Evolutionary conservation across 345 rosid genomes (phyloP).

Genomic region (Brassica incana): DNA sequence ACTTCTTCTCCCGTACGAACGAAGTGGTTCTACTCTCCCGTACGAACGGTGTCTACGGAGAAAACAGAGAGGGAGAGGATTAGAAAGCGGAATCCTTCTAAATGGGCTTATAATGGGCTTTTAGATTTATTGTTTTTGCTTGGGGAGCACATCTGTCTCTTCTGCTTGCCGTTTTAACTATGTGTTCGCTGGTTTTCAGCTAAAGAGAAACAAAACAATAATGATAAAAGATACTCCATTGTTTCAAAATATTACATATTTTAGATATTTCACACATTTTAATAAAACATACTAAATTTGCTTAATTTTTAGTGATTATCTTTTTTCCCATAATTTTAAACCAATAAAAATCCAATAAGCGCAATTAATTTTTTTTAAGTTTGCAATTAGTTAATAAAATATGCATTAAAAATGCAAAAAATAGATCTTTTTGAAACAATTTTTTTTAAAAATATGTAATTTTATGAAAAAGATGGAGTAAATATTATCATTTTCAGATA

Average conservation of each 20-base stretch:
- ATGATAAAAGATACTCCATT: neutral
- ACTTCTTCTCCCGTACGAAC: slow-evolving; percentile 16
- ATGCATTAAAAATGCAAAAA: too few species aligned
- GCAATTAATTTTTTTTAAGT: too few species aligned
- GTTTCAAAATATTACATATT: neutral
- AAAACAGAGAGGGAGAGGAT: neutral
- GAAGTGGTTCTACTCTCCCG: neutral
- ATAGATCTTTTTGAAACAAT: too few species aligned
- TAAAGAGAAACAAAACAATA: neutral
- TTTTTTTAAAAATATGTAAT: too few species aligned
- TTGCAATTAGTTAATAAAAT: too few species aligned
- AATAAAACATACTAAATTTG: too few species aligned
- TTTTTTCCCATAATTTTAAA: too few species aligned
- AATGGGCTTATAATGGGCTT: slow-evolving; percentile 20
- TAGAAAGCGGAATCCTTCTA: neutral
- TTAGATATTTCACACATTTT: too few species aligned
- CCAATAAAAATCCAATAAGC: too few species aligned
- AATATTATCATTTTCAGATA: too few species aligned
- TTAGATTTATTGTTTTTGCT: neutral
- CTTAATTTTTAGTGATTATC: too few species aligned
- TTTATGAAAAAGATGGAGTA: too few species aligned
- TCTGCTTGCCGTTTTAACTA: slow-evolving; percentile 13
- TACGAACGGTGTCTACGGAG: neutral
- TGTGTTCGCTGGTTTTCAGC: neutral
- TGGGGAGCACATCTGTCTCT: neutral